Conservation (phyloP, 108 stramenopile species). For the Nitzschia sp. region DNA sequence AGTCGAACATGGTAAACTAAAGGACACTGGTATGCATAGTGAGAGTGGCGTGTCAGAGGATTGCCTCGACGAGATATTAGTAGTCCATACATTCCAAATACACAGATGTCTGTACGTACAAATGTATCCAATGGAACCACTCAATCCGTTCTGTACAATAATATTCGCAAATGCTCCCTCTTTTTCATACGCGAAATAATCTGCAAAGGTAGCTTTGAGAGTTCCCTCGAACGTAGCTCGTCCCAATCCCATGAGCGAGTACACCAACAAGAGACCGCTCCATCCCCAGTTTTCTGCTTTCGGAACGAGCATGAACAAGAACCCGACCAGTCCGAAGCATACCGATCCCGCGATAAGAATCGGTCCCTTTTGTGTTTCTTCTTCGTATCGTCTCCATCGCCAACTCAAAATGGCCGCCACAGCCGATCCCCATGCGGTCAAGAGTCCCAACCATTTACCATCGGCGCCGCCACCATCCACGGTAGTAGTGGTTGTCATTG, state of each 20-base stretch:
- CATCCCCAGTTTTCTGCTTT: slow-evolving; percentile 43
- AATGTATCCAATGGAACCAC: not conserved
- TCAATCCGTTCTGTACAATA: slow-evolving; percentile 76
- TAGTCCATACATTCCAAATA: too few species aligned
- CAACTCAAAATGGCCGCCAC: slow-evolving; percentile 63
- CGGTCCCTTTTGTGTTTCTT: slow-evolving; percentile 43
- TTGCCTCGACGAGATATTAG: slow-evolving; percentile 21
- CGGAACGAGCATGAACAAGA: slow-evolving; percentile 63
- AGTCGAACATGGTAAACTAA: slow-evolving; percentile 22
- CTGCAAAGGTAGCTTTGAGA: slow-evolving; percentile 76
- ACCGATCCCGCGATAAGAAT: slow-evolving; percentile 61
- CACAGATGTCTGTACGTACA: too few species aligned
- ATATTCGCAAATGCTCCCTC: slow-evolving; percentile 87
- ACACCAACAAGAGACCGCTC: slow-evolving; percentile 46
- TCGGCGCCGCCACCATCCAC: slow-evolving; percentile 54
- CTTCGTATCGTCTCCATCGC: not conserved
- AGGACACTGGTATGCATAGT: not conserved
- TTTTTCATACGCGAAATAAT: slow-evolving; percentile 70
- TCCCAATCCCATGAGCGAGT: slow-evolving; percentile 69
- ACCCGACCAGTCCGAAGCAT: slow-evolving; percentile 52
- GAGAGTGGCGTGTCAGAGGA: not conserved
- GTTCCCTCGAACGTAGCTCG: slow-evolving; percentile 85
- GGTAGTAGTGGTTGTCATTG: too few species aligned
- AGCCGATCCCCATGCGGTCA: slow-evolving; percentile 47
- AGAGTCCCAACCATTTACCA: slow-evolving; percentile 62